Percentiles rank a stretch among this genome's conserved stretches.
phyloP scores from a whole-genome alignment of 257 asterid species.

The Agastache rugosa region DNA sequence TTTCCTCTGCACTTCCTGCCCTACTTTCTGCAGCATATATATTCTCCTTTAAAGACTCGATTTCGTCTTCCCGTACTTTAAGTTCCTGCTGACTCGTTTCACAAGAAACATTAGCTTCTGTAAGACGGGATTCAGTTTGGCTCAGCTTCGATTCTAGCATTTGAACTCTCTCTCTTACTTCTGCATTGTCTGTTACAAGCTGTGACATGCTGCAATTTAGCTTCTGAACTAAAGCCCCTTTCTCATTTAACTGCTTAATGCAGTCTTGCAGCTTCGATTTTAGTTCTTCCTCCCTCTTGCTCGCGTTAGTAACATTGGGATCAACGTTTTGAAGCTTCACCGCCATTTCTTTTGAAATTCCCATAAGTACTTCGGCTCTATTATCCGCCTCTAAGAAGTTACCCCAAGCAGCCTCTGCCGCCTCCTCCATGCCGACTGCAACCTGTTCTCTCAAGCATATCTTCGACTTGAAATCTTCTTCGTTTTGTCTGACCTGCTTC shows the following conservation, averaged over 20 bases:
- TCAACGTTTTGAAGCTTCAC: conserved; percentile 51
- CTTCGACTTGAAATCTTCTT: conserved; percentile 74
- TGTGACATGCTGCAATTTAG: conserved; percentile 48
- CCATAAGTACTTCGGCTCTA: conserved; percentile 73
- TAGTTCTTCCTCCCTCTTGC: conserved; percentile 52
- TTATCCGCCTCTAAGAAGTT: conserved; percentile 87
- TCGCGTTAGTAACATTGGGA: conserved; percentile 40
- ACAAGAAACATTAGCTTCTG: conserved; percentile 20
- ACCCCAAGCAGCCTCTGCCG: conserved; percentile 87
- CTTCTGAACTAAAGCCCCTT: conserved; percentile 50
- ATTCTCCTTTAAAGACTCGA: conserved; percentile 36
- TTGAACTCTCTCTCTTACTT: conserved; percentile 57
- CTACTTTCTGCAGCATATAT: conserved; percentile 34
- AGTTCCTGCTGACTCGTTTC: conserved; percentile 34
- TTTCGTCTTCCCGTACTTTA: conserved; percentile 35
- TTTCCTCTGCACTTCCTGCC: conserved; percentile 35
- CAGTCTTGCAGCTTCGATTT: conserved; percentile 50
- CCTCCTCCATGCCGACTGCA: conserved; percentile 85
- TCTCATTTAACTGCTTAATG: conserved; percentile 48
- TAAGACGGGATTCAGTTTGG: conserved; percentile 34
- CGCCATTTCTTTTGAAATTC: conserved; percentile 76
- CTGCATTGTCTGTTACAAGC: conserved; percentile 53
- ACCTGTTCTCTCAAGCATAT: conserved; percentile 70
- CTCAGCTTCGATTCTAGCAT: conserved; percentile 58
- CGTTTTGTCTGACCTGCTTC: conserved; percentile 63